Evolutionary conservation across 768 basidiomycete species (phyloP), one percentile per base, ranked within the genome.

Genomic region (Boletellus sp.): DNA sequence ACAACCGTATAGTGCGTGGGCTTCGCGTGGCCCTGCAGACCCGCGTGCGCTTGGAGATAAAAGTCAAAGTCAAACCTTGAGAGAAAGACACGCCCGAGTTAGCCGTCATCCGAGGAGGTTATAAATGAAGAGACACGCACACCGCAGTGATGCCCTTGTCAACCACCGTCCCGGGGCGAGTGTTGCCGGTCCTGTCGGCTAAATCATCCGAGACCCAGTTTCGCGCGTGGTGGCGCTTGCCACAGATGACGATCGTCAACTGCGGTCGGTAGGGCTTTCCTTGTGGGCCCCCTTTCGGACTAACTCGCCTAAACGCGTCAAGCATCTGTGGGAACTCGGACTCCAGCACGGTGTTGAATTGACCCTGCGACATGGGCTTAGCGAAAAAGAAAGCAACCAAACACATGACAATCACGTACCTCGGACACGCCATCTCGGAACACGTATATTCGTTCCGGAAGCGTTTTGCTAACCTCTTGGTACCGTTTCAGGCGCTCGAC

Each of bases 361-460:
- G 88, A 6, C 87, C 87, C 85, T 90, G 42, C 44, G 4, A 31
- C 19, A n/a, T 37, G 35, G 6, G n/a, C 3, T 52, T 12, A 49
- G 10, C 13, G 38, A 42, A 36, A 4, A 23, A 43, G 2, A 33
- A 1, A 24, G 11, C 38, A 11, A 4, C 41, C 15, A 32, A 39
- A 20, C 28, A 16, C n/a, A n/a, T n/a, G n/a, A 40, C 13, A 10
- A 35, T 20, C 6, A 60, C 77, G 12, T 50, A 85, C 88, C 74
- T 87, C 86, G 1, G 87, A 90, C 3, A 90, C 87, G 35, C 90
- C 90, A 65, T 91, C 88, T 15, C 90, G 81, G 58, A 83, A 93
- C 7, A 92, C 73, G 31, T 85, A 68, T 6, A 93, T 74, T 3
- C 88, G 76, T 1, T 82, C 76, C 0, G 90, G 90, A 1, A 92